Evolutionary conservation across 768 basidiomycete genomes (phyloP), one percentile per base, ranked within the genome.

Genomic region (Boletellus sp.): DNA sequence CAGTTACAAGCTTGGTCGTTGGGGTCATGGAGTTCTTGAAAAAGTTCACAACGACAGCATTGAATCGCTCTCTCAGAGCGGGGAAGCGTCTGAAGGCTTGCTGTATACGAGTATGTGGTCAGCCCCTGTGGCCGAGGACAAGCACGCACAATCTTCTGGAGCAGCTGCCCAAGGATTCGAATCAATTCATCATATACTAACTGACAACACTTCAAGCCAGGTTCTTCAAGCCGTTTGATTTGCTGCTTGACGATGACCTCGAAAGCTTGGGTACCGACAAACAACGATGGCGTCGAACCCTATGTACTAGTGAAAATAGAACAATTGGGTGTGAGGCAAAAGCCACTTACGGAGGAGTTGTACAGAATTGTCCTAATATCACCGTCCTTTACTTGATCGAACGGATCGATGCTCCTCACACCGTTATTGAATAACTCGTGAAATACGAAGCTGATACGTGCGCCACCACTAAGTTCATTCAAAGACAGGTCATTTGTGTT

Each of bases 221-320:
- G 96, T 7, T 98, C 96, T 66, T 98, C 96, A 46, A 99, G 72
- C 36, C 96, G 82, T 70, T 94, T 89, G 70, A 99, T 99, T 71
- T 99, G 96, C 67, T 98, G 92, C 75, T 98, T 99, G 59, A 98
- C 92, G 59, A 99, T 98, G 52, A 94, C 91, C 62, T 99, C 96
- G 61, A 99, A 99, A 7, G 95, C 96, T 51, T 90, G 85, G 0
- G 96, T 95, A 17, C 95, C 94, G 43, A 99, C 94, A 66, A 99
- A 98, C 6, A 99, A 77, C 0, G 94, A 85, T 19, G 96, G 96
- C 1, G 94, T 95, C 6, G 93, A 96, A 65, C 96, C 96, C 87
- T 93, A 54, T 1, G 47, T 10, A 13, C 32, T 26, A 35, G 7
- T 48, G 42, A 24, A 44, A 26, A 16, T n/a, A n/a, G 48, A 9